Evolutionary conservation across 805 yeast species (phyloP).

Genomic region (Sungouiozyma ichnusensis): DNA sequence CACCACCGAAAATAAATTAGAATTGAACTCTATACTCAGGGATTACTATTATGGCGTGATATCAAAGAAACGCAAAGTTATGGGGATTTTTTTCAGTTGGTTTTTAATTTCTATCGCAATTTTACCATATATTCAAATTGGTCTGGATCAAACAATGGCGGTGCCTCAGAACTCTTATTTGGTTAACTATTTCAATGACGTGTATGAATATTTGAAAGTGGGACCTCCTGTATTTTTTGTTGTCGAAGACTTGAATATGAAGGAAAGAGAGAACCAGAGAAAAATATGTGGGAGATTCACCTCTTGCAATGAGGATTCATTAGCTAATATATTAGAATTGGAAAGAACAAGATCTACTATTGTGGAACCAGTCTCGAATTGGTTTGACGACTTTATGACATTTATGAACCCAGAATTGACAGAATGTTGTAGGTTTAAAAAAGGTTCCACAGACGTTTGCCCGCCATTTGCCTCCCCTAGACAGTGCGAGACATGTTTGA

Average conservation of each 20-base stretch:
- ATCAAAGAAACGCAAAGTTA: constrained; percentile 38
- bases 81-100: constrained; percentile 49
- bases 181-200: constrained; percentile 67
- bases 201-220: constrained; percentile 60
- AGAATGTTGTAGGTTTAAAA: constrained; percentile 71
- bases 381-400: constrained; percentile 85
- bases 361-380: constrained; percentile 75
- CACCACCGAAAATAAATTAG: background rate
- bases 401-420: constrained; percentile 83
- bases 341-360: constrained; percentile 68
- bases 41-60: constrained; percentile 46
- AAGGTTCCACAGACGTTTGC: constrained; percentile 50
- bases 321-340: constrained; percentile 74
- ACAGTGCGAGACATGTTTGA: constrained; percentile 68
- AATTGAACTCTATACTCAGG: constrained; percentile 12
- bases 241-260: constrained; percentile 56
- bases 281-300: constrained; percentile 80
- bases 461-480: constrained; percentile 44
- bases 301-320: constrained; percentile 66
- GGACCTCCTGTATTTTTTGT: constrained; percentile 93
- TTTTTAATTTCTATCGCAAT: constrained; percentile 58
- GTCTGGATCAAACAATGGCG: constrained; percentile 84
- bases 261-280: constrained; percentile 52
- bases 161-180: constrained; percentile 76
- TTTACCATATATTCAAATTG: constrained; percentile 61